These are phyloP conservation scores for Lodderomyces theae DNA, from an alignment of 1,139 yeast species.

Conservation along the genomic window DNA sequence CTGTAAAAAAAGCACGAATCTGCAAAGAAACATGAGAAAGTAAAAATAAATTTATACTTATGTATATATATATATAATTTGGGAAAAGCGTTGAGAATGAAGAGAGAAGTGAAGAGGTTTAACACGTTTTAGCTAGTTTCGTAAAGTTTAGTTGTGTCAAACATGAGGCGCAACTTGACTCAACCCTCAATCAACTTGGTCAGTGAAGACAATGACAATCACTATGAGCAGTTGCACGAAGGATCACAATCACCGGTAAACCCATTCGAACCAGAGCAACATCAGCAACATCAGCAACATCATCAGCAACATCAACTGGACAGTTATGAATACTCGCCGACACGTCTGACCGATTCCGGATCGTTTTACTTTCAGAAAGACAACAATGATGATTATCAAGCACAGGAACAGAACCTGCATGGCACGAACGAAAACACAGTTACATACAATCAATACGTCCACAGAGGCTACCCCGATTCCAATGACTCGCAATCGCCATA, in stretches of 20 bases:
- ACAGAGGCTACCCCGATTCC: background rate
- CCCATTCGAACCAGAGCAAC: background rate
- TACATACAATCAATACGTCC: background rate
- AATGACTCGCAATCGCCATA: conserved; percentile 1
- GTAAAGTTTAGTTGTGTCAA: background rate
- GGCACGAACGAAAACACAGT: background rate
- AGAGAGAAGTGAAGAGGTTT: background rate
- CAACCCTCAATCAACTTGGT: conserved; percentile 1
- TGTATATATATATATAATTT: background rate
- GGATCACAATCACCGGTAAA: conserved; percentile 1
- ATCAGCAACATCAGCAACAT: background rate
- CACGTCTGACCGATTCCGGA: conserved; percentile 2
- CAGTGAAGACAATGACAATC: background rate
- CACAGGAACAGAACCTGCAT: conserved; percentile 1
- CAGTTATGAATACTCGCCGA: conserved; percentile 1
- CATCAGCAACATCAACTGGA: background rate
- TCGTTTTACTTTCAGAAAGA: background rate
- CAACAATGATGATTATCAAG: background rate
- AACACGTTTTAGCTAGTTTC: background rate
- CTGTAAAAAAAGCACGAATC: background rate
- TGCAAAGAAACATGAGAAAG: conserved; percentile 5
- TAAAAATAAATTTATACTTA: too few species aligned
- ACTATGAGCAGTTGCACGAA: background rate
- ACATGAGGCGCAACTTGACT: conserved; percentile 13
- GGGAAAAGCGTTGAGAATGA: background rate